A percentile compares a stretch with the other conserved stretches of the same genome.
Evolutionary conservation across 2,329 filamentous ascomycete genomes (phyloP).

Genomic region (Clonostachys rosea): DNA sequence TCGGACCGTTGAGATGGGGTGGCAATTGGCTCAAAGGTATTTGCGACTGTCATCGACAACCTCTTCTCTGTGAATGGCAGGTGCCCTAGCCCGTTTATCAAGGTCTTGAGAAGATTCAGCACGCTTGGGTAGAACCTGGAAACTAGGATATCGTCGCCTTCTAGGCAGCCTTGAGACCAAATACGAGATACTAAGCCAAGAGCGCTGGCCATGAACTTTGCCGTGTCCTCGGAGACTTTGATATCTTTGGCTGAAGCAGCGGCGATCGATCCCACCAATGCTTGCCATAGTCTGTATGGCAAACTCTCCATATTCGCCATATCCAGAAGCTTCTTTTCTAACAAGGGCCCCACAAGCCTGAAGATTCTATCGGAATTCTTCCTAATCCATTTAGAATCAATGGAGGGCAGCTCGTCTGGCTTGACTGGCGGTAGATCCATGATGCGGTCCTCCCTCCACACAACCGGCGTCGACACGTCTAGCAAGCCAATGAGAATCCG

Average conservation of each 20-base stretch:
- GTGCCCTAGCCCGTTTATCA: conserved; percentile 47
- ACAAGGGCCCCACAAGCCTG: conserved; percentile 50
- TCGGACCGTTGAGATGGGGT: conserved; percentile 62
- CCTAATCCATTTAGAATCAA: conserved; percentile 86
- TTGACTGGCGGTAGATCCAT: conserved; percentile 52
- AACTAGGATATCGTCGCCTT: conserved; percentile 38
- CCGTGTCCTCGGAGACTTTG: conserved; percentile 79
- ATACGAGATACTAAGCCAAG: conserved; percentile 65
- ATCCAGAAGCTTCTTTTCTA: conserved; percentile 58
- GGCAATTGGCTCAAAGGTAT: conserved; percentile 56
- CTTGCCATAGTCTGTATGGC: conserved; percentile 51
- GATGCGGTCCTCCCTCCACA: conserved; percentile 74
- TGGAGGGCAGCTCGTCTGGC: conserved; percentile 72
- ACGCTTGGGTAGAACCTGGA: conserved; percentile 51
- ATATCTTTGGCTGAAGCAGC: conserved; percentile 79
- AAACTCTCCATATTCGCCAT: conserved; percentile 56
- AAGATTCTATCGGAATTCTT: conserved; percentile 65
- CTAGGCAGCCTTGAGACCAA: conserved; percentile 43
- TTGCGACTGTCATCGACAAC: conserved; percentile 42
- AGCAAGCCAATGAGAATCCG: conserved; percentile 69
- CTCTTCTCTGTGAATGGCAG: conserved; percentile 61
- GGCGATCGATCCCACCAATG: conserved; percentile 58
- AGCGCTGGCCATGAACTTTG: conserved; percentile 70
- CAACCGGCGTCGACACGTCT: conserved; percentile 47
- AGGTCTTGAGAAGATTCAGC: conserved; percentile 41